Base-by-base conservation (phyloP, 805 yeast genomes). In the Wickerhamiella sergipiensis region DNA sequence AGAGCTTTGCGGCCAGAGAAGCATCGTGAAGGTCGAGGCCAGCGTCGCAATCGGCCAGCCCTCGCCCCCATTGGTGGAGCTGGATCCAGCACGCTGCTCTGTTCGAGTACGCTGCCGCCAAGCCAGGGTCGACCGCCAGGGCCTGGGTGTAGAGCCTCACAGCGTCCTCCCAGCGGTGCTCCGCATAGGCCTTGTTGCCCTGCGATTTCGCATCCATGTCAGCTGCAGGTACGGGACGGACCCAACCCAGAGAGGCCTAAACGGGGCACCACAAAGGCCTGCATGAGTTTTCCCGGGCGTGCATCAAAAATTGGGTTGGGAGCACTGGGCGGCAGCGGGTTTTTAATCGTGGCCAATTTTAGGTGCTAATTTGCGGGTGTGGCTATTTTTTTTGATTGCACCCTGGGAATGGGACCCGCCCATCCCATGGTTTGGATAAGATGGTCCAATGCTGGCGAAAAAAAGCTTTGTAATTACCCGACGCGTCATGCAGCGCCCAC, bases 1-100 rank as follows among this genome's bases (percentile, higher is more conserved):
- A 38, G 15, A 52, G 17, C 22, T 60, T 60, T 10, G 49, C 29
- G 7, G 45, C 45, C 9, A 36, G 19, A n/a, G 40, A 15, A 15
- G 40, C 3, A 4, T 3, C 19, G 5, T 36, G 7, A n/a, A 36
- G 12, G 8, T 26, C 33, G 18, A 59, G 46, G 3, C 55, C 62
- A 1, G 31, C 43, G 13, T 53, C 49, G 33, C 60, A 56, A 49
- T 58, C 63, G 10, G 6, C 15, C 8, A 46, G 39, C 2, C 57
- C 63, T 6, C 26, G 21, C 9, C 12, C 38, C 55, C 54, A 60
- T 3, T 45, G 12, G 6, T 31, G 45, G 7, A 60, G 46, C 23
- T 57, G 54, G 45, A 60, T 50, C 36, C 38, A 43, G 48, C 60
- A 56, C 17, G 62, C 62, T 1, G 62, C 61, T 3, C 60, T 52